A percentile compares a stretch with the other conserved stretches of the same genome.
Conservation (phyloP, 768 basidiomycete species). For the Russula brevipes region DNA sequence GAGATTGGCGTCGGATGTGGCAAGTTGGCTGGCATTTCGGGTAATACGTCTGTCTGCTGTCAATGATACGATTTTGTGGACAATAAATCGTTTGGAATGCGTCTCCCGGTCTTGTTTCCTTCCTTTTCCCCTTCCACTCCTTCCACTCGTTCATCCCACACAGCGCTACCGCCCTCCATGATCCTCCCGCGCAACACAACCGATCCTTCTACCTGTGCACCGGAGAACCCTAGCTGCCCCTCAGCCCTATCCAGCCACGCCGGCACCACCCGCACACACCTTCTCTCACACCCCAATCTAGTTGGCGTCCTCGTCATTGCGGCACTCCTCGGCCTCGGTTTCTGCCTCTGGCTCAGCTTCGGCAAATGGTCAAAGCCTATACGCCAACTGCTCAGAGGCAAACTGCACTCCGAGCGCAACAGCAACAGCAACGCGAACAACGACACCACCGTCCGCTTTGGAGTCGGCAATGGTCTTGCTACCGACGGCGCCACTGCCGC, state of each 20-base stretch:
- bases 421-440: no score
- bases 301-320: conserved; percentile 30
- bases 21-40: neutral
- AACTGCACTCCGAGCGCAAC: neutral
- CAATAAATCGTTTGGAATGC: conserved; percentile 7
- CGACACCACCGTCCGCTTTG: neutral
- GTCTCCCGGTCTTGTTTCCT: neutral
- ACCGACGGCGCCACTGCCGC: neutral
- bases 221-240: conserved; percentile 1
- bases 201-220: neutral
- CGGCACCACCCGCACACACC: conserved; percentile 1
- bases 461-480: neutral
- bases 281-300: conserved; percentile 26
- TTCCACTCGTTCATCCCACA: neutral
- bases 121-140: neutral
- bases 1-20: neutral
- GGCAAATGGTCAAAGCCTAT: conserved; percentile 27
- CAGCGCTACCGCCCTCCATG: conserved; percentile 7
- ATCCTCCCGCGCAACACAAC: conserved; percentile 9
- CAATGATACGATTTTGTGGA: no score
- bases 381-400: conserved; percentile 18
- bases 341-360: conserved; percentile 29
- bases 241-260: neutral
- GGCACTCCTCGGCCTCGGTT: conserved; percentile 14
- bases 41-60: neutral